A percentile compares a stretch with the other conserved stretches of the same genome.
phyloP scores from a whole-genome alignment of 495 filamentous ascomycete species.

The Penicillium silybi region DNA sequence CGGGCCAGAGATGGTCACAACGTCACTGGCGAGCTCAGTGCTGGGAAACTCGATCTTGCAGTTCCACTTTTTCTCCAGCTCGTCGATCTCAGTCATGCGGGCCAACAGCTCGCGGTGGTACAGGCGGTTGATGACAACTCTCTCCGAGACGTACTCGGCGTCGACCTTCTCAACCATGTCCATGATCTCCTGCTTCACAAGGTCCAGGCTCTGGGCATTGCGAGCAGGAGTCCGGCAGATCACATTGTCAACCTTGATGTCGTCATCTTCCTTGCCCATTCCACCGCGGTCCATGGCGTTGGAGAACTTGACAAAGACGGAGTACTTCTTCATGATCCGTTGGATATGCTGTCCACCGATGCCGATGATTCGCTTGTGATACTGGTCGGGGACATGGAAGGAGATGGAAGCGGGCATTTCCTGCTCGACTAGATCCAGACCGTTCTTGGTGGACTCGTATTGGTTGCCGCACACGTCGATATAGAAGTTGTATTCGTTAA shows the following conservation, averaged over 20 bases:
- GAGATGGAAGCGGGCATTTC: slow-evolving; percentile 99
- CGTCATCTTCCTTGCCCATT: slow-evolving; percentile 90
- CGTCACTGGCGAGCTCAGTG: slow-evolving; percentile 94
- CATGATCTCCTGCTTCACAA: slow-evolving; percentile 98
- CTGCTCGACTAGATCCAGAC: slow-evolving; percentile 89
- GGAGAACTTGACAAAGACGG: slow-evolving; percentile 98
- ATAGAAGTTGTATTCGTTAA: slow-evolving; percentile 99
- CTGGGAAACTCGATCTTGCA: slow-evolving; percentile 97
- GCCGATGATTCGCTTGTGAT: slow-evolving; percentile 98
- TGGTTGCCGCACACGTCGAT: slow-evolving; percentile 91
- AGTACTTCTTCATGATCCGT: slow-evolving; percentile 99
- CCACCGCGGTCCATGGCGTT: slow-evolving; percentile 99
- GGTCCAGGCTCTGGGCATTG: slow-evolving; percentile 92
- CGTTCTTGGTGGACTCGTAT: slow-evolving; percentile 89
- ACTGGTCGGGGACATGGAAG: slow-evolving; percentile 99
- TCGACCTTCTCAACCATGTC: slow-evolving; percentile 98
- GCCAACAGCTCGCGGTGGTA: slow-evolving; percentile 91
- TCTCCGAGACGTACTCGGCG: slow-evolving; percentile 91
- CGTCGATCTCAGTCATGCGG: slow-evolving; percentile 83
- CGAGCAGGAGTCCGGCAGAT: slow-evolving; percentile 96
- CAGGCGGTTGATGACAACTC: slow-evolving; percentile 87
- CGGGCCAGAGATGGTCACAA: slow-evolving; percentile 89
- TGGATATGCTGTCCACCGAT: slow-evolving; percentile 98
- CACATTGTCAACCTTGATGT: slow-evolving; percentile 98
- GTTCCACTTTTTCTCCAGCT: slow-evolving; percentile 96